phyloP scores from a whole-genome alignment of 805 yeast species.

The Wickerhamiella australiensis region DNA sequence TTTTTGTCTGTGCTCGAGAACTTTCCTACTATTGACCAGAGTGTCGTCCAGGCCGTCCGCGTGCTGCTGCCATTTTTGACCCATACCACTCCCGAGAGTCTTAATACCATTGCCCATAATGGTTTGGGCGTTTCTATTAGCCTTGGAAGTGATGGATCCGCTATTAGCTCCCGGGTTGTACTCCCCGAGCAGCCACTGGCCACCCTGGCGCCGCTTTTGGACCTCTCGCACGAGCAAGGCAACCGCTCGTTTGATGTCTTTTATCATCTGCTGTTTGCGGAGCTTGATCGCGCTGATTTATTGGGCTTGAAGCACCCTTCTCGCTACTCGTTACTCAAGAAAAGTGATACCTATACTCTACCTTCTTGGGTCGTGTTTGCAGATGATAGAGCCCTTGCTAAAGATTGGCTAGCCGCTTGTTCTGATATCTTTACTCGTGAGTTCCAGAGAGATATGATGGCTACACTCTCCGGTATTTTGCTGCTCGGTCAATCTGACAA shows the following conservation, averaged over 20 bases:
- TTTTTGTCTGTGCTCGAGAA: conserved; percentile 24
- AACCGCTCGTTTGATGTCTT: conserved; percentile 30
- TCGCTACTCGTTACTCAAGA: conserved; percentile 25
- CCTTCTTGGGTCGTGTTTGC: conserved; percentile 30
- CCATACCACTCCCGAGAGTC: conserved; percentile 28
- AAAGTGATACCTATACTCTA: conserved; percentile 24
- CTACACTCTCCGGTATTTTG: conserved; percentile 31
- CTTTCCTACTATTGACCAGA: conserved; percentile 29
- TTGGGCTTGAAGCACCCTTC: conserved; percentile 25
- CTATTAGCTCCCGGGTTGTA: conserved; percentile 25
- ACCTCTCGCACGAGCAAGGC: conserved; percentile 21
- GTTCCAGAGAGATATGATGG: conserved; percentile 27
- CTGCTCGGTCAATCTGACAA: conserved; percentile 28
- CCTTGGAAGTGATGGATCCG: conserved; percentile 25
- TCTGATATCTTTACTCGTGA: conserved; percentile 28
- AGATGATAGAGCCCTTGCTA: conserved; percentile 31
- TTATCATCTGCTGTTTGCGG: conserved; percentile 29
- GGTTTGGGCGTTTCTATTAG: conserved; percentile 27
- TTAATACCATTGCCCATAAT: conserved; percentile 27
- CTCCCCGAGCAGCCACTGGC: conserved; percentile 25
- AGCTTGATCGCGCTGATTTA: conserved; percentile 23
- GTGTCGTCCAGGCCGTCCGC: conserved; percentile 28
- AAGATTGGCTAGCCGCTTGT: conserved; percentile 32
- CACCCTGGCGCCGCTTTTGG: conserved; percentile 26
- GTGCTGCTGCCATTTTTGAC: conserved; percentile 31